Percentiles rank a stretch among this genome's conserved stretches.
Evolutionary conservation across 768 basidiomycete species (phyloP).

Genomic region (Tricholoma furcatifolium): DNA sequence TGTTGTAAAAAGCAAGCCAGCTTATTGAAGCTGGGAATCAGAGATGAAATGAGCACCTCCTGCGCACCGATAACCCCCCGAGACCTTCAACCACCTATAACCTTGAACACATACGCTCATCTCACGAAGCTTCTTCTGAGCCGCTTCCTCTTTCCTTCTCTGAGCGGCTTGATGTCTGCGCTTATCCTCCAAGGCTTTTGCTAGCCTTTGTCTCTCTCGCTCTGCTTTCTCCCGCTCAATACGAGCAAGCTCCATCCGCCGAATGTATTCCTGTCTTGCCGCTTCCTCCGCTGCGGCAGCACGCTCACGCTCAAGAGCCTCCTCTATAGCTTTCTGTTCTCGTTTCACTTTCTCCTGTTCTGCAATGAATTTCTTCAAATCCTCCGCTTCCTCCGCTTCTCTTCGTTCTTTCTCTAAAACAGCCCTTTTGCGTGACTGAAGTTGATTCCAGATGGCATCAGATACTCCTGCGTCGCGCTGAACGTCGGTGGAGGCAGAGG

Average conservation of each 20-base stretch:
- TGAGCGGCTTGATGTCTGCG: conserved; percentile 21
- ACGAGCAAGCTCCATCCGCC: conserved; percentile 25
- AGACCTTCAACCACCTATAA: conserved; percentile 19
- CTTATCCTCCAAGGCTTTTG: neutral
- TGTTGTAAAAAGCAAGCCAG: neutral
- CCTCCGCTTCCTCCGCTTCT: conserved; percentile 5
- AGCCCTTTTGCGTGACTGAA: conserved; percentile 39
- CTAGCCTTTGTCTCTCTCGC: neutral
- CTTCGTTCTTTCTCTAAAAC: conserved; percentile 18
- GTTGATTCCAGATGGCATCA: conserved; percentile 49
- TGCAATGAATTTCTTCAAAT: conserved; percentile 16
- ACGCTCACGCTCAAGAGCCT: conserved; percentile 15
- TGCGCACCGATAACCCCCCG: conserved; percentile 23
- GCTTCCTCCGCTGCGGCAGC: conserved; percentile 22
- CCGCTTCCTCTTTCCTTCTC: conserved; percentile 35
- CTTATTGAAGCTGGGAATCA: conserved; percentile 13
- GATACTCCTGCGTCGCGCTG: conserved; percentile 50
- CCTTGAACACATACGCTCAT: conserved; percentile 48
- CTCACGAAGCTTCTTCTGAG: conserved; percentile 38
- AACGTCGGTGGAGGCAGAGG: neutral
- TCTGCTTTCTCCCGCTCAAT: conserved; percentile 16
- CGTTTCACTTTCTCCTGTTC: conserved; percentile 17
- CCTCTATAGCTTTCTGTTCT: conserved; percentile 20
- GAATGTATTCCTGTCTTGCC: conserved; percentile 25
- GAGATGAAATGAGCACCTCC: conserved; percentile 25